These are phyloP conservation scores for Isoetes engelmannii DNA, from an alignment of 83 land plant species.

Conservation along the genomic window DNA sequence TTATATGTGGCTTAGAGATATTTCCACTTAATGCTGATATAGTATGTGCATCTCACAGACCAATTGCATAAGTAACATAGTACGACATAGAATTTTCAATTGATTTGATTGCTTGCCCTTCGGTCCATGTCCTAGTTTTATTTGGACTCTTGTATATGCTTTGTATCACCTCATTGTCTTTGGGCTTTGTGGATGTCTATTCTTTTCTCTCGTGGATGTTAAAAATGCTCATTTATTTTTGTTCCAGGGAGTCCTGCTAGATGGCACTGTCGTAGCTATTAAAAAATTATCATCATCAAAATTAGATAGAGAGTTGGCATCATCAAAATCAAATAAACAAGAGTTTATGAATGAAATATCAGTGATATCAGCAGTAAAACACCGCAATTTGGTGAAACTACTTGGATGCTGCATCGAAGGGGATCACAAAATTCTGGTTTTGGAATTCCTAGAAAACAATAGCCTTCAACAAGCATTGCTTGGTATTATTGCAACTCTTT, in stretches of 20 bases:
- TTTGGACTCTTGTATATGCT: too few relatives aligned
- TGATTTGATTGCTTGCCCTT: too few relatives aligned
- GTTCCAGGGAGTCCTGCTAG: neutral
- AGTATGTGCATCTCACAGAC: too few relatives aligned
- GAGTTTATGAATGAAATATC: constrained; percentile 8
- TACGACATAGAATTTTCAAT: too few relatives aligned
- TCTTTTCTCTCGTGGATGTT: too few relatives aligned
- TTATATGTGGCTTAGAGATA: neutral
- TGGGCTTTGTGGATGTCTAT: too few relatives aligned
- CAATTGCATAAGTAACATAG: too few relatives aligned
- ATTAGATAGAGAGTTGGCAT: constrained; percentile 9
- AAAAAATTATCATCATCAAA: constrained; percentile 17
- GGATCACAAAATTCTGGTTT: constrained; percentile 6
- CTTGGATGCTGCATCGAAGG: constrained; percentile 8
- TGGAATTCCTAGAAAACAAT: constrained; percentile 11
- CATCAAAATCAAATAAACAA: neutral
- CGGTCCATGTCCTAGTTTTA: too few relatives aligned
- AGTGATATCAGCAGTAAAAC: neutral
- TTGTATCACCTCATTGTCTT: too few relatives aligned
- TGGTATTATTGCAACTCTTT: neutral
- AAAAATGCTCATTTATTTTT: too few relatives aligned
- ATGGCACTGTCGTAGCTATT: constrained; percentile 17
- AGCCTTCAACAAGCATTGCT: constrained; percentile 6
- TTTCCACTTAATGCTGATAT: neutral
- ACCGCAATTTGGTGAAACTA: constrained; percentile 9